Base-by-base conservation (phyloP, 192 early-diverging fungal genomes). In the Coemansia sp. region DNA sequence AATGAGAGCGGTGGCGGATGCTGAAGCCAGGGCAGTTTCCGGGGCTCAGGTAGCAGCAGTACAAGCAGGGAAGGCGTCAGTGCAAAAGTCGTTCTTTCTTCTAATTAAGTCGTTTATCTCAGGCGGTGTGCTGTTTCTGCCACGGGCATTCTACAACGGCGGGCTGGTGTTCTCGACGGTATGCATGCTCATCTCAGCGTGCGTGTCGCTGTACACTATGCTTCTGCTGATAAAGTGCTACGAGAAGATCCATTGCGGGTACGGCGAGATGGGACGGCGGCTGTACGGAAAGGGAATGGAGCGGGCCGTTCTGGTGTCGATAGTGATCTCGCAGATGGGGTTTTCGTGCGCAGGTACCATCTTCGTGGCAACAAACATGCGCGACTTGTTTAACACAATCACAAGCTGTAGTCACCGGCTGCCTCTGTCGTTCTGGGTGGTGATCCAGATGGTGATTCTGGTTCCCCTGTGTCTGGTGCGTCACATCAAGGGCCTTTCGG, bases 401-500 rank as follows among this genome's bases (percentile, higher is more conserved):
- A 90, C 87, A 7, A 80, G 86, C 63, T 94, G 89, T 85, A 72
- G 72, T 14, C 56, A 70, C 56, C 78, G 83, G 39, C 72, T 87
- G 50, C 72, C 90, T 50, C 84, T 86, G 63, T 87, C 85, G 60
- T 87, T 90, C 43, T 96, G 91, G 78, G 87, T 96, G 40, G 65
- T 87, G 25, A 65, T 91, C 9, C 94, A 94, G 66, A 64, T 92
- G 56, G 66, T 87, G 11, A 72, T 90, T 17, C 84, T 92, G 76
- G 85, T 91, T 37, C 95, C 95, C 1, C 75, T 97, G 69, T 88
- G 92, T 38, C 88, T 94, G 87, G 90, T 98, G 49, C 90, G 96
- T 39, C 90, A 89, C 60, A 95, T 98, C 85, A 91, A 93, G 63
- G 88, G 90, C 53, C 88, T 98, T 50, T 92, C 91, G 2, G 79